Percentiles rank a stretch among this genome's conserved stretches.
These are phyloP conservation scores for Anthoceros angustus DNA, from an alignment of 225 moss, liverwort and hornwort genomes.

Conservation along the genomic window DNA sequence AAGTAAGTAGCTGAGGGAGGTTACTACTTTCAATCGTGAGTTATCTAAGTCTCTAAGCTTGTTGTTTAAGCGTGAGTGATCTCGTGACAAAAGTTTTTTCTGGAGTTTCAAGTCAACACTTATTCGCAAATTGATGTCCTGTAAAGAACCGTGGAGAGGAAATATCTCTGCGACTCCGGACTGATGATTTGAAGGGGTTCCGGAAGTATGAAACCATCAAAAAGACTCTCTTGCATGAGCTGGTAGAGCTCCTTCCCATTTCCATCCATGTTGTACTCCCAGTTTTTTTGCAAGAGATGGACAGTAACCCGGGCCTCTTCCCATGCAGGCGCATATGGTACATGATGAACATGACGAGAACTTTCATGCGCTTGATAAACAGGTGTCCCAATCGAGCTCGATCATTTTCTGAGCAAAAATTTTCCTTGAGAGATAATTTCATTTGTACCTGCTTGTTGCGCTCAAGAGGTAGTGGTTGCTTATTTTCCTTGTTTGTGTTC, in stretches of 20 bases:
- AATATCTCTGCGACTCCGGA: conserved; percentile 72
- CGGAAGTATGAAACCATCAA: conserved; percentile 85
- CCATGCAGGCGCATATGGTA: conserved; percentile 82
- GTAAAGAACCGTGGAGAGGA: conserved; percentile 80
- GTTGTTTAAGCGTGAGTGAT: background rate
- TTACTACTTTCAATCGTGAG: no score
- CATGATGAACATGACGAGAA: conserved; percentile 92
- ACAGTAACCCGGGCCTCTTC: background rate
- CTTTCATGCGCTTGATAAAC: conserved; percentile 60
- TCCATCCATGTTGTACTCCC: background rate
- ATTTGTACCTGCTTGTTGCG: no score
- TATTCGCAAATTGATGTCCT: background rate
- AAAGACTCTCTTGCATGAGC: conserved; percentile 81
- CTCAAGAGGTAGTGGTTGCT: no score
- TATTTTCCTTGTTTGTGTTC: no score
- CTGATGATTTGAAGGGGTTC: conserved; percentile 80
- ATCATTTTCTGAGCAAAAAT: background rate
- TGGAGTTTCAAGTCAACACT: background rate
- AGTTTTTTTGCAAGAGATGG: background rate
- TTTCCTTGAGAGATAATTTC: no score
- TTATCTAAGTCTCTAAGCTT: background rate
- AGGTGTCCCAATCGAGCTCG: conserved; percentile 24
- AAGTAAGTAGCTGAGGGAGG: conserved; percentile 17
- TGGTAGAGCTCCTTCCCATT: conserved; percentile 20
- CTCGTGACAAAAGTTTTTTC: background rate